A percentile compares a stretch with the other conserved stretches of the same genome.
Conservation (phyloP, 2,329 filamentous ascomycete genomes). For the Onygenales sp. region DNA sequence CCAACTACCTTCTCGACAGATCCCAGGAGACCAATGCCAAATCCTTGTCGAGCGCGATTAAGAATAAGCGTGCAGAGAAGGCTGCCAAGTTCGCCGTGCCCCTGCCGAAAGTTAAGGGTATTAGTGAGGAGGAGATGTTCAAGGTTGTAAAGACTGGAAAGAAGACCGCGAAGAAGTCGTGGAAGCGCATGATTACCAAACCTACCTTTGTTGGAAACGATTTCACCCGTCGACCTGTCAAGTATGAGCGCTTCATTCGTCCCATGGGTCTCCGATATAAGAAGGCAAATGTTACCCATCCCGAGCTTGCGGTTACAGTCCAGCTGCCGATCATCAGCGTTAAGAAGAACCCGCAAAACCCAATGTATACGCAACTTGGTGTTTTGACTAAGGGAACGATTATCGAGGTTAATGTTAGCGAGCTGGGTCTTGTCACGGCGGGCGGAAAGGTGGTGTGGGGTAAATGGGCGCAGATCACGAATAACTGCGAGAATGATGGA, state of each 20-base stretch:
- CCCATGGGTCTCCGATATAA: slow-evolving; percentile 73
- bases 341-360: slow-evolving; percentile 81
- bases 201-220: slow-evolving; percentile 85
- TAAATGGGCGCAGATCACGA: slow-evolving; percentile 62
- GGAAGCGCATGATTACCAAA: slow-evolving; percentile 60
- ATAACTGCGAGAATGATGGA: slow-evolving; percentile 49
- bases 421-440: slow-evolving; percentile 82
- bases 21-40: slow-evolving; percentile 58
- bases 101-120: slow-evolving; percentile 85
- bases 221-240: slow-evolving; percentile 82
- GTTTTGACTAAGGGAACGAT: slow-evolving; percentile 78
- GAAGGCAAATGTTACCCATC: slow-evolving; percentile 66
- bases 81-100: slow-evolving; percentile 88
- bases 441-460: slow-evolving; percentile 93
- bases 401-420: slow-evolving; percentile 86
- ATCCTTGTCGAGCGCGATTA: slow-evolving; percentile 74
- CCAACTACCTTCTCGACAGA: slow-evolving; percentile 90
- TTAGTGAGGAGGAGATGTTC: slow-evolving; percentile 96
- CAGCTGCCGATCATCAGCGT: slow-evolving; percentile 71
- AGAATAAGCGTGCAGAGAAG: slow-evolving; percentile 91
- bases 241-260: slow-evolving; percentile 60
- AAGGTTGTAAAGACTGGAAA: slow-evolving; percentile 93
- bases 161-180: slow-evolving; percentile 78
- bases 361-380: slow-evolving; percentile 84
- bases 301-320: slow-evolving; percentile 76